These are phyloP conservation scores for Deinandra increscens DNA, from an alignment of 129 eudicot species.

Conservation along the genomic window DNA sequence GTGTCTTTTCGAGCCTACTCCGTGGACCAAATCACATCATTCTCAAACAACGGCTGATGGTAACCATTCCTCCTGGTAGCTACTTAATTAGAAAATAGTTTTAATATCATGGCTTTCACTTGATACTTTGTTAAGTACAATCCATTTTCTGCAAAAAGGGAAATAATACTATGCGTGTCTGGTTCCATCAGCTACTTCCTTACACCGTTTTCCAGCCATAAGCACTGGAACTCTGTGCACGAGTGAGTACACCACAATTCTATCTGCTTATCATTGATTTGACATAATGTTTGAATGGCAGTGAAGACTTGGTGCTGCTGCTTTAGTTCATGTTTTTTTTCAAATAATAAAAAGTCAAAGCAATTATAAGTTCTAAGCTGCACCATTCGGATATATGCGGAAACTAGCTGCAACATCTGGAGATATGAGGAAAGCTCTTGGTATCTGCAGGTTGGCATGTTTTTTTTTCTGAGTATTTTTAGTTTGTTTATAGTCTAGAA, in stretches of 20 bases:
- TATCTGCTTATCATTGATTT: background rate
- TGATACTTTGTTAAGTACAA: too few species aligned
- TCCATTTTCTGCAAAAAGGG: too few species aligned
- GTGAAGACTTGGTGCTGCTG: background rate
- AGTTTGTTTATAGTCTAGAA: background rate
- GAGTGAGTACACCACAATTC: slow-evolving; percentile 58
- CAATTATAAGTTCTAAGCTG: too few species aligned
- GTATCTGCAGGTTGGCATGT: slow-evolving; percentile 73
- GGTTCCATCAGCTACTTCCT: slow-evolving; percentile 63
- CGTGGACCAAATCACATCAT: too few species aligned
- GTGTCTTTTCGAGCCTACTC: too few species aligned
- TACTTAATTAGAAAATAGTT: too few species aligned
- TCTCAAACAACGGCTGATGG: too few species aligned
- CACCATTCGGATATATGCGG: slow-evolving; percentile 47
- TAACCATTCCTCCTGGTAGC: too few species aligned
- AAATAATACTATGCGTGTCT: background rate
- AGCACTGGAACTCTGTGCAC: slow-evolving; percentile 88
- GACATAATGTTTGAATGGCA: background rate
- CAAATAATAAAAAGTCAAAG: background rate
- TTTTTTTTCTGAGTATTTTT: too few species aligned
- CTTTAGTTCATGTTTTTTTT: background rate
- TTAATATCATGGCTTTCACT: too few species aligned
- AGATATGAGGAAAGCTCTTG: slow-evolving; percentile 94
- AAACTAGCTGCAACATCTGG: slow-evolving; percentile 97
- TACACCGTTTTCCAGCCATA: slow-evolving; percentile 73